Evolutionary conservation across 1,284 basidiomycete species (phyloP).

Genomic region (Malassezia globosa): DNA sequence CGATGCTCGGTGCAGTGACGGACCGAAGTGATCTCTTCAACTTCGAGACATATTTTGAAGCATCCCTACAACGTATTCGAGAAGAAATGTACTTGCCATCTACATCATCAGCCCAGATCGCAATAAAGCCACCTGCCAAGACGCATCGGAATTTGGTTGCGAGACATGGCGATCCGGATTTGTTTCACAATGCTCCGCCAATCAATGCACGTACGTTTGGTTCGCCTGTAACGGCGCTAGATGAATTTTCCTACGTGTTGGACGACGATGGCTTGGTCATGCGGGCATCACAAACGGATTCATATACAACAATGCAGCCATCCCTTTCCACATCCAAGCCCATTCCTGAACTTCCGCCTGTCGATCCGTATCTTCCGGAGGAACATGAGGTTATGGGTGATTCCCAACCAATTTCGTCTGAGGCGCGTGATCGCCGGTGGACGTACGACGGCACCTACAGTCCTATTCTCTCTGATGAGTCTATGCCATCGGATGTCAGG

Average conservation of each 20-base stretch:
- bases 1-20: slow-evolving; percentile 11
- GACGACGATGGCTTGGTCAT: slow-evolving; percentile 4
- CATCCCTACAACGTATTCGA: slow-evolving; percentile 14
- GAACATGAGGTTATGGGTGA: slow-evolving; percentile 14
- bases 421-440: not conserved
- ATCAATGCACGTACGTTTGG: not conserved
- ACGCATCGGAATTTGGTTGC: not conserved
- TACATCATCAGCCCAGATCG: not conserved
- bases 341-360: slow-evolving; percentile 9
- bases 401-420: not conserved
- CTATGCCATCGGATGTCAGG: not conserved
- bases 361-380: slow-evolving; percentile 13
- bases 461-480: slow-evolving; percentile 2
- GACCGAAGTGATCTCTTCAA: not conserved
- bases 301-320: not conserved
- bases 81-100: not conserved
- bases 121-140: not conserved
- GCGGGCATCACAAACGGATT: not conserved
- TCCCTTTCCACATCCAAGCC: not conserved
- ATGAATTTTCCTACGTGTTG: slow-evolving; percentile 16
- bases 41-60: slow-evolving; percentile 13
- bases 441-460: not conserved
- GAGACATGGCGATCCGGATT: not conserved
- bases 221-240: slow-evolving; percentile 8
- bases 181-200: not conserved